Conservation (phyloP, 345 rosid species). For the Citrus mangshanensis region DNA sequence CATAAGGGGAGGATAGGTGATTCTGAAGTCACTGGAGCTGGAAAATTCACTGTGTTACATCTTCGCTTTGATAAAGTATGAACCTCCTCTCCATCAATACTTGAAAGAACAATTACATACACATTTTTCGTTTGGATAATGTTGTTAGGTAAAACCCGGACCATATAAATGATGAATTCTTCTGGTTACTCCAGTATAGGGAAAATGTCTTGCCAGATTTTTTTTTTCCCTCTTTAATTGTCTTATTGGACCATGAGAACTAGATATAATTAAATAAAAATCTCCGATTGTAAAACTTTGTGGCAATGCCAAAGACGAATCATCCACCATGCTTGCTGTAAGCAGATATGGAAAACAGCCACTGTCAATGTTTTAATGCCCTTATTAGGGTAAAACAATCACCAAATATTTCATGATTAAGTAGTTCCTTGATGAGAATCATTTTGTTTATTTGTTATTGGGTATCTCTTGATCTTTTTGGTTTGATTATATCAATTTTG, state of each 20-base stretch:
- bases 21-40: constrained; percentile 40
- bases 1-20: constrained; percentile 33
- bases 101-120: not conserved
- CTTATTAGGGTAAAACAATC: constrained; percentile 1
- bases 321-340: not conserved
- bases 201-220: not conserved
- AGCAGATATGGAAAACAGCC: not conserved
- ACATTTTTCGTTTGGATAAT: constrained; percentile 1
- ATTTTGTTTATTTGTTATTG: not conserved
- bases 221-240: not conserved
- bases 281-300: not conserved
- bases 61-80: constrained; percentile 95
- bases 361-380: not conserved
- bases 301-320: not conserved
- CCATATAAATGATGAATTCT: not conserved
- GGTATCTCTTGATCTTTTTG: not conserved
- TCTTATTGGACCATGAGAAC: not conserved
- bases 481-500: not conserved
- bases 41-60: constrained; percentile 81
- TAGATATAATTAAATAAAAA: not conserved
- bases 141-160: constrained; percentile 2
- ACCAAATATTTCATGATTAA: not conserved
- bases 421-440: not conserved
- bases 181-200: not conserved
- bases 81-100: constrained; percentile 5